Percentiles rank a stretch among this genome's conserved stretches.
Evolutionary conservation across 345 rosid species (phyloP).

Genomic region (Cardamine chenopodiifolia): DNA sequence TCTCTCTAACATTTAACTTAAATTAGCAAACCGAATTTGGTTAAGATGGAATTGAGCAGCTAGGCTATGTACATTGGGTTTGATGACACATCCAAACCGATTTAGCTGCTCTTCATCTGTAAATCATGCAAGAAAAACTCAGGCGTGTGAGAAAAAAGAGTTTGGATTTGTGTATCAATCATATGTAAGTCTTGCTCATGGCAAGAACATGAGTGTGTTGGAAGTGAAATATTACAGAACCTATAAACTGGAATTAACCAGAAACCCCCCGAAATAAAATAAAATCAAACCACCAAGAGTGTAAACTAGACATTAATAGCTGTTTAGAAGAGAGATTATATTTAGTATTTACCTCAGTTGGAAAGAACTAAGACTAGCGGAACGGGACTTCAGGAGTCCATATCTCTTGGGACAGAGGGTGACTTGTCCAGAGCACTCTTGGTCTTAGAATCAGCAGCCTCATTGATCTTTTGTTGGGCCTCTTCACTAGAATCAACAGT

Average conservation of each 20-base stretch:
- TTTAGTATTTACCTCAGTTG: constrained; percentile 3
- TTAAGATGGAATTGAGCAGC: constrained; percentile 25
- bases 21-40: constrained; percentile 31
- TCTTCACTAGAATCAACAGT: constrained; percentile 29
- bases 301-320: not conserved
- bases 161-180: not conserved
- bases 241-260: not conserved
- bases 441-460: constrained; percentile 24
- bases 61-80: constrained; percentile 31
- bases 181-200: constrained; percentile 19
- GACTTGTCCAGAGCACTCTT: constrained; percentile 27
- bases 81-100: constrained; percentile 16
- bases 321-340: not conserved
- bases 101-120: constrained; percentile 24
- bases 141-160: constrained; percentile 5
- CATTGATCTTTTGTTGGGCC: constrained; percentile 19
- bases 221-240: constrained; percentile 5
- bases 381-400: constrained; percentile 19
- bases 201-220: constrained; percentile 7
- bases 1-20: constrained; percentile 18
- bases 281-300: not conserved
- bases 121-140: not conserved
- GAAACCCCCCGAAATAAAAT: not conserved
- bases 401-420: constrained; percentile 3
- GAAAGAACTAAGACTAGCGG: not conserved